Evolutionary conservation across 2,329 filamentous ascomycete genomes (phyloP).

Genomic region (Phialophora chinensis): DNA sequence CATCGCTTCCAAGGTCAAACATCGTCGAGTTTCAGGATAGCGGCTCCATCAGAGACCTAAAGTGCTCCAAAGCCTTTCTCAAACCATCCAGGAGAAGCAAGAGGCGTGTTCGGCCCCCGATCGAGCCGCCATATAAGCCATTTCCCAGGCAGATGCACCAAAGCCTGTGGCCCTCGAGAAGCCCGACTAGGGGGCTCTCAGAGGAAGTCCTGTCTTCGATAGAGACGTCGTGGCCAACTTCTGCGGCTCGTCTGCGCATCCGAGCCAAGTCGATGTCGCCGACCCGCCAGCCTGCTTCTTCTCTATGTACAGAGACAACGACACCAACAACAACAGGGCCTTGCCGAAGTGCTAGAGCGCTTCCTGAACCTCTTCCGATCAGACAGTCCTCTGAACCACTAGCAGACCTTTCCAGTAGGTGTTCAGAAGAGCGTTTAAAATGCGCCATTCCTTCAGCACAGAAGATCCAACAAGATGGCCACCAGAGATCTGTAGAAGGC

Average conservation of each 20-base stretch:
- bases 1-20: conserved; percentile 41
- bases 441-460: neutral
- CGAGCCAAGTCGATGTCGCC: conserved; percentile 1
- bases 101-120: conserved; percentile 5
- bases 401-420: neutral
- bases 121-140: conserved; percentile 41
- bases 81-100: conserved; percentile 26
- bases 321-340: neutral
- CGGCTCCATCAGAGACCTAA: conserved; percentile 21
- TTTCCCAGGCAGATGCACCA: conserved; percentile 39
- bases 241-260: neutral
- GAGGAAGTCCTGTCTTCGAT: conserved; percentile 26
- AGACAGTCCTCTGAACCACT: neutral
- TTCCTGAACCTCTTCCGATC: conserved; percentile 11
- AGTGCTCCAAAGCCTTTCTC: conserved; percentile 16
- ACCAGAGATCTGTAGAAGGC: neutral
- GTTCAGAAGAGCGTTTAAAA: neutral
- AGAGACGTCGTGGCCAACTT: conserved; percentile 24
- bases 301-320: neutral
- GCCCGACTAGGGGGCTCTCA: conserved; percentile 20
- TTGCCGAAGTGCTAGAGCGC: neutral
- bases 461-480: neutral
- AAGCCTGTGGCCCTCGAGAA: conserved; percentile 28
- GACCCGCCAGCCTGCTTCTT: neutral
- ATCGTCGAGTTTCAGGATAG: conserved; percentile 33